Percentiles rank a stretch among this genome's conserved stretches.
Conservation (phyloP, 2,329 filamentous ascomycete genomes). For the Scortechinia acanthostroma region DNA sequence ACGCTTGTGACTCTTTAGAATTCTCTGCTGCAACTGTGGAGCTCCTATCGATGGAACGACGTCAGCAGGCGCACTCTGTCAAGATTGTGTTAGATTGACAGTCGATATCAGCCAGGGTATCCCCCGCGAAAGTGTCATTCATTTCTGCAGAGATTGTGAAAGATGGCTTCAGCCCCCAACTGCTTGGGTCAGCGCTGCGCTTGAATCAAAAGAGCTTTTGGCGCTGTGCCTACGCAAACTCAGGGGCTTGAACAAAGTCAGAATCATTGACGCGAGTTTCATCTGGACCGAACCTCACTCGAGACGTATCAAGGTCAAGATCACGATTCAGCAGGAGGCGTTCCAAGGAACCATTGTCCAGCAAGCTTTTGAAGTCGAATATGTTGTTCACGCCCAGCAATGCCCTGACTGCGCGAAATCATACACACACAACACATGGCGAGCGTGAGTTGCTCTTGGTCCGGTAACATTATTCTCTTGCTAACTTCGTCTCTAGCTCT, state of each 20-base stretch:
- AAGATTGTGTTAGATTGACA: constrained; percentile 90
- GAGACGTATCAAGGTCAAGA: constrained; percentile 82
- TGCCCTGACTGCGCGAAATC: constrained; percentile 93
- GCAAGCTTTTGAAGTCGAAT: constrained; percentile 91
- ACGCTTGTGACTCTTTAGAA: constrained; percentile 37
- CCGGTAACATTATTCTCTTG: too few relatives aligned
- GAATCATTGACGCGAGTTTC: constrained; percentile 92
- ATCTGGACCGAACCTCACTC: constrained; percentile 99
- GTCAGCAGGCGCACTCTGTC: constrained; percentile 80
- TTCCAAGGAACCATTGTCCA: constrained; percentile 67
- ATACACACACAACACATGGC: constrained; percentile 93
- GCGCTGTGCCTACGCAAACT: constrained; percentile 86
- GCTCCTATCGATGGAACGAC: constrained; percentile 89
- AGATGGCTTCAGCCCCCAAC: constrained; percentile 81
- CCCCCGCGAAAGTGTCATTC: constrained; percentile 80
- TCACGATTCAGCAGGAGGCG: constrained; percentile 75
- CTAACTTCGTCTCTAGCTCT: too few relatives aligned
- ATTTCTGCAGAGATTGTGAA: constrained; percentile 91
- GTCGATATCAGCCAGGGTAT: constrained; percentile 89
- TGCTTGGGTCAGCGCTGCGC: constrained; percentile 78
- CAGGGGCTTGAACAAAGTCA: constrained; percentile 76
- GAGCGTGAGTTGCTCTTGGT: too few relatives aligned
- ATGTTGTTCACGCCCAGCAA: constrained; percentile 83
- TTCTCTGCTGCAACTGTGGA: constrained; percentile 96
- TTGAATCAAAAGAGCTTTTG: constrained; percentile 85